Base-by-base conservation (phyloP, 1,284 basidiomycete species). In the Coniferiporia weirii region DNA sequence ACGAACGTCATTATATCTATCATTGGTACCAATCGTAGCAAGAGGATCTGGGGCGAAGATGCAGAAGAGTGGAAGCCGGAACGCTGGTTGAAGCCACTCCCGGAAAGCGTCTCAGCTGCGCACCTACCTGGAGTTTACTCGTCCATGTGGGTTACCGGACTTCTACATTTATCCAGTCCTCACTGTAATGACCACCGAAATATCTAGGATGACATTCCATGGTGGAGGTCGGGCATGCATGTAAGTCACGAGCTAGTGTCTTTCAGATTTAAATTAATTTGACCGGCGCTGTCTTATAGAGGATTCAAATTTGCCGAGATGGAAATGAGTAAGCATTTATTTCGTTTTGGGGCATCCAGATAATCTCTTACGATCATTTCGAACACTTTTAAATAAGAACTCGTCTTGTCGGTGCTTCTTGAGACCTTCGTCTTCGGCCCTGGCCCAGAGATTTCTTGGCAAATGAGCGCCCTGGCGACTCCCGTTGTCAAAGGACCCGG, bases 21-120 rank as follows among this genome's bases (percentile, higher is more conserved):
- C 35, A 38, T 56, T 12, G 61, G 59, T 19, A 61, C 63, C 2
- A 67, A 67, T 47, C 47, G 65, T 4, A 62, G 59, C 46, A 61
- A 62, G 22, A 59, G 17, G 10, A 64, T 64, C 34, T 65, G 65
- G 65, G 65, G 65, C 32, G 43, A 54, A n/a, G 64, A 64, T 45
- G 61, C 66, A 10, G 51, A 57, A 1, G 62, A 64, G 34, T 68
- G 65, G 65, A 59, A 59, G 38, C 66, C 66, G 1, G 66, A 67
- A 55, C 56, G 66, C 8, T 68, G 66, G 66, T 48, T 66, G 15
- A 43, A 52, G 20, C 35, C 57, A 20, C 47, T 61, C n/a, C 61
- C 59, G n/a, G 17, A 38, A 46, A 60, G 45, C 12, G 61, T 56
- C 12, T 38, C 49, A 1, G 60, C 49, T 20, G 62, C 60, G 2